These are phyloP conservation scores for Cyberlindnera meyerae DNA, from an alignment of 805 yeast species.

Conservation along the genomic window DNA sequence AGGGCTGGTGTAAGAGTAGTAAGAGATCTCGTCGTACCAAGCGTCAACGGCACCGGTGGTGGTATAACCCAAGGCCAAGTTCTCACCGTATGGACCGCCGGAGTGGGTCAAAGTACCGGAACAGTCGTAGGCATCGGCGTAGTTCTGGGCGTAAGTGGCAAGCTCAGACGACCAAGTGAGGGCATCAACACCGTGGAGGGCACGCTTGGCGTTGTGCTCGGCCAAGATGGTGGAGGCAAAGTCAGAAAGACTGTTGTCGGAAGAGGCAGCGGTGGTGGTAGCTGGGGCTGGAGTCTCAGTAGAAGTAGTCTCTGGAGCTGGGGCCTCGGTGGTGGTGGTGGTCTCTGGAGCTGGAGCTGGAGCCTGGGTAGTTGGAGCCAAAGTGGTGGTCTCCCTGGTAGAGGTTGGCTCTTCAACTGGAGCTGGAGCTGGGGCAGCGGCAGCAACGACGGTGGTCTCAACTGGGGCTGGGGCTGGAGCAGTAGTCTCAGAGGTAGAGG, in stretches of 20 bases:
- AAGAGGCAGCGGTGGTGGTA: constrained; percentile 19
- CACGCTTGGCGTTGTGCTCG: constrained; percentile 48
- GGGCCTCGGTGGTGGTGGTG: constrained; percentile 17
- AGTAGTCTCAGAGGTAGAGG: constrained; percentile 15
- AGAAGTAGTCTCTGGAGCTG: constrained; percentile 16
- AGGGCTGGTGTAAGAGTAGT: constrained; percentile 50
- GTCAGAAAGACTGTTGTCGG: constrained; percentile 19
- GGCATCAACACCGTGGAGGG: constrained; percentile 38
- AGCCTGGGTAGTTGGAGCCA: constrained; percentile 3
- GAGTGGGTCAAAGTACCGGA: constrained; percentile 63
- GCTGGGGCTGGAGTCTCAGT: constrained; percentile 19
- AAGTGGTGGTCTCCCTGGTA: constrained; percentile 4
- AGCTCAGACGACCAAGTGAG: constrained; percentile 47
- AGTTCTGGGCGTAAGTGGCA: constrained; percentile 46
- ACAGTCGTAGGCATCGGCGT: constrained; percentile 52
- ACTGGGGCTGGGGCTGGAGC: neutral
- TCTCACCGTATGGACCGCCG: constrained; percentile 73
- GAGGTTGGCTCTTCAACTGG: constrained; percentile 7
- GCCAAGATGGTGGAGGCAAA: constrained; percentile 40
- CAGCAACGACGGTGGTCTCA: constrained; percentile 16
- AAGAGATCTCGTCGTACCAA: constrained; percentile 67
- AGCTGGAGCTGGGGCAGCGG: constrained; percentile 6
- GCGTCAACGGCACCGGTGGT: constrained; percentile 55
- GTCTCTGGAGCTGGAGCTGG: constrained; percentile 15
- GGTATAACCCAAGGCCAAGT: constrained; percentile 69